Evolutionary conservation across 768 basidiomycete genomes (phyloP).

Genomic region (Rhodotorula babjevae): DNA sequence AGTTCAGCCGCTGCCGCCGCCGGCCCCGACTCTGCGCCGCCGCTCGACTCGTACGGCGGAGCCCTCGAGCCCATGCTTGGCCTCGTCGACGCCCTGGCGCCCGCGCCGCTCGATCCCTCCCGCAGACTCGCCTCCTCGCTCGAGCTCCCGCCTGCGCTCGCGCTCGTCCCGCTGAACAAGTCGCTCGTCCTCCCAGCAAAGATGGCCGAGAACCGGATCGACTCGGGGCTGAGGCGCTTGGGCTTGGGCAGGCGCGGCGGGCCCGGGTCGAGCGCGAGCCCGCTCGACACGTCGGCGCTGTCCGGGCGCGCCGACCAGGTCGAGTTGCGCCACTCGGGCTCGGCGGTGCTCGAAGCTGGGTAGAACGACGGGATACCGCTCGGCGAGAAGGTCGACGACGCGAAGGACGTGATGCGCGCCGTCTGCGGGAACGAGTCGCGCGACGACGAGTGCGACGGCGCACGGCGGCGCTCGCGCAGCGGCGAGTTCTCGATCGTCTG

Average conservation of each 20-base stretch:
- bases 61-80: background rate
- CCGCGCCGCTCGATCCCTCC: background rate
- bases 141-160: background rate
- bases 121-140: background rate
- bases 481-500: background rate
- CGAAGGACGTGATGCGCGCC: background rate
- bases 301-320: background rate
- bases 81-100: background rate
- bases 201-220: slow-evolving; percentile 15
- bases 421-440: background rate
- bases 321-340: background rate
- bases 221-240: slow-evolving; percentile 6
- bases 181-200: background rate
- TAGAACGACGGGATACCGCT: background rate
- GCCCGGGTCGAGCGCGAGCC: background rate
- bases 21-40: background rate
- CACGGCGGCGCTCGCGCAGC: background rate
- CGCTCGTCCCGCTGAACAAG: background rate
- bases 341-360: background rate
- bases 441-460: background rate
- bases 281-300: background rate
- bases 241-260: too few species aligned
- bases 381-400: background rate
- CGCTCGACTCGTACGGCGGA: background rate
- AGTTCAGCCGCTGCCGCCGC: too few species aligned